Evolutionary conservation across 345 rosid species (phyloP), one percentile per base, ranked within the genome.

Genomic region (Euphorbia tirucalli): DNA sequence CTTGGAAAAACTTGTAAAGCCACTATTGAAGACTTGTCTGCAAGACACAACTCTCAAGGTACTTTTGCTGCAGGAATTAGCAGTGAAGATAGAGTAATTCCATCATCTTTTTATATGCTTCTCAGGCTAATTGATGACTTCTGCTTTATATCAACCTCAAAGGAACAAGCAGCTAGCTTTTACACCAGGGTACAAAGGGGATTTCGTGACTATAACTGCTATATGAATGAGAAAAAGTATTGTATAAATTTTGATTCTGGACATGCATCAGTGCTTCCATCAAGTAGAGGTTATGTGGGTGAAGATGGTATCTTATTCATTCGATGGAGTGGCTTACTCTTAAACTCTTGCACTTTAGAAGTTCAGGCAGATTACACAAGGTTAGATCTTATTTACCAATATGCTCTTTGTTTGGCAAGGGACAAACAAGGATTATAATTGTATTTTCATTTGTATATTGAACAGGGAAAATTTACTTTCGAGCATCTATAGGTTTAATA

Each of bases 271-370:
- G 54, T 64, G 63, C 68, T 70, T 72, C 81, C 78, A 30, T 81
- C 85, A n/a, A 87, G 75, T 9, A 85, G 79, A 75, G 68, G 74
- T 69, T 82, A 76, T 73, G 81, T 82, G 70, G 85, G 85, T 77
- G 85, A 77, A 49, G 86, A 83, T 82, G 89, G 87, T 44, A 77
- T 77, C 52, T 68, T 81, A 65, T 93, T 90, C 73, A 61, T 87
- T 68, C 84, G 78, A 48, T 93, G 98, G 98, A 87, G 93, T 71
- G 98, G 97, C 52, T 83, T 91, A 78, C 89, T 93, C 5, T 74
- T 92, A 32, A 93, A 93, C 67, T 83, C 85, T 54, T 39, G 68
- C 72, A 83, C 92, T 78, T 78, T 87, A 49, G 96, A 93, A 81
- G 83, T 94, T 73, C 97, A 90, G 83, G 94, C 83, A 68, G 98